phyloP scores from a whole-genome alignment of 163 green algal species.

The Smithsoniella earleae region DNA sequence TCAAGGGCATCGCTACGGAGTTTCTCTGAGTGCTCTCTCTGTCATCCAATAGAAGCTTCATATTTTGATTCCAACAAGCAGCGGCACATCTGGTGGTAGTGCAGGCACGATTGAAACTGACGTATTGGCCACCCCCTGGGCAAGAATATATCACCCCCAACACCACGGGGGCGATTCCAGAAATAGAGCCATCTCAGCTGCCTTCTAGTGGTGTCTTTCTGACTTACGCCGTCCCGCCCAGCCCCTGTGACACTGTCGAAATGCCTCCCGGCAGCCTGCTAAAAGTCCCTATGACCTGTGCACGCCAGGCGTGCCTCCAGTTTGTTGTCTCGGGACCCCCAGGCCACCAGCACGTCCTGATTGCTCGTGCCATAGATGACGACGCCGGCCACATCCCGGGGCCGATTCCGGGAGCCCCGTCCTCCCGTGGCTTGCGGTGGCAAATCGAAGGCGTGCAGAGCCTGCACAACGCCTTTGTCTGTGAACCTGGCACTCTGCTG shows the following conservation, averaged over 20 bases:
- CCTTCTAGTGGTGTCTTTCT: slow-evolving; percentile 18
- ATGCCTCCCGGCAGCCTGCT: slow-evolving; percentile 10
- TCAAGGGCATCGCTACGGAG: too few species aligned
- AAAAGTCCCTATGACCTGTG: not conserved
- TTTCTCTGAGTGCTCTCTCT: too few species aligned
- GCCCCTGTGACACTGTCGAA: not conserved
- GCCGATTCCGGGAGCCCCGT: too few species aligned
- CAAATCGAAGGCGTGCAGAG: not conserved
- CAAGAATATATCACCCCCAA: not conserved
- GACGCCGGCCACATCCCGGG: too few species aligned
- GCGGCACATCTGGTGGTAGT: not conserved
- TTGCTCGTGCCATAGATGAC: slow-evolving; percentile 10
- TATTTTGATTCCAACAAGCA: too few species aligned
- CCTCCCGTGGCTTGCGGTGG: too few species aligned
- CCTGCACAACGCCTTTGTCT: not conserved
- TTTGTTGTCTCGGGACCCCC: not conserved
- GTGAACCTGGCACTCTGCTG: not conserved
- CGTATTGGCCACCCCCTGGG: slow-evolving; percentile 1
- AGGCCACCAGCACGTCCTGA: slow-evolving; percentile 18
- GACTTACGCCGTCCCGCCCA: not conserved
- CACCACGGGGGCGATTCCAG: not conserved
- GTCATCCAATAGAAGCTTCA: too few species aligned
- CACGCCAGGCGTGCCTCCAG: not conserved
- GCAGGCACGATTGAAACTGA: slow-evolving; percentile 21
- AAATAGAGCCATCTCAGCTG: not conserved